A percentile compares a stretch with the other conserved stretches of the same genome.
These are phyloP conservation scores for Lachnellula arida DNA, from an alignment of 2,329 filamentous ascomycete species.

Conservation along the genomic window DNA sequence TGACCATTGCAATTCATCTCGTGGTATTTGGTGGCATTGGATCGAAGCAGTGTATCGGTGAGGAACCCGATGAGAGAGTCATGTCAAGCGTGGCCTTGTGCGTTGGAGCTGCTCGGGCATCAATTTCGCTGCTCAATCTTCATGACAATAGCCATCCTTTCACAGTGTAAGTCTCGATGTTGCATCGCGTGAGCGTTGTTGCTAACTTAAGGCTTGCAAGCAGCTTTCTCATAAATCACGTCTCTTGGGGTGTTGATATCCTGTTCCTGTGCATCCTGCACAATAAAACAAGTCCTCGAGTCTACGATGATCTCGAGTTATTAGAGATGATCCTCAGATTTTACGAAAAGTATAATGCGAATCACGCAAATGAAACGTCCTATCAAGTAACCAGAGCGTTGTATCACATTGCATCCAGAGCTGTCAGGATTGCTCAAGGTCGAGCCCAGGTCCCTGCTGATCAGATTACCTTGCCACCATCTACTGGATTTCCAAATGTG, in stretches of 20 bases:
- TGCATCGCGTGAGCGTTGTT: not conserved
- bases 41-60: not conserved
- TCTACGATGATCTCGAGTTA: slow-evolving; percentile 9
- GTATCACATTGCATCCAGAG: slow-evolving; percentile 10
- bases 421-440: slow-evolving; percentile 7
- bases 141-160: slow-evolving; percentile 14
- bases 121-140: slow-evolving; percentile 11
- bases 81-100: slow-evolving; percentile 15
- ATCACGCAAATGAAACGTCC: slow-evolving; percentile 1
- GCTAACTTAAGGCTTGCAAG: slow-evolving; percentile 3
- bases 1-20: slow-evolving; percentile 14
- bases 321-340: slow-evolving; percentile 7
- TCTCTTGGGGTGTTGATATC: slow-evolving; percentile 17
- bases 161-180: slow-evolving; percentile 5
- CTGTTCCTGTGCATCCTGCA: slow-evolving; percentile 17
- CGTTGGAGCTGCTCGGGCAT: slow-evolving; percentile 13
- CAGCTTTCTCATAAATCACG: slow-evolving; percentile 12
- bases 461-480: not conserved
- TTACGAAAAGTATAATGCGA: slow-evolving; percentile 11
- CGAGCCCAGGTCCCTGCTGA: not conserved
- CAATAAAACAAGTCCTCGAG: slow-evolving; percentile 10
- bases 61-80: slow-evolving; percentile 6
- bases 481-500: not conserved
- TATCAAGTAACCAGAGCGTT: slow-evolving; percentile 10
- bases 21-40: slow-evolving; percentile 11